Evolutionary conservation across 2,329 filamentous ascomycete species (phyloP), one percentile per base, ranked within the genome.

Genomic region (Dactylella cylindrospora): DNA sequence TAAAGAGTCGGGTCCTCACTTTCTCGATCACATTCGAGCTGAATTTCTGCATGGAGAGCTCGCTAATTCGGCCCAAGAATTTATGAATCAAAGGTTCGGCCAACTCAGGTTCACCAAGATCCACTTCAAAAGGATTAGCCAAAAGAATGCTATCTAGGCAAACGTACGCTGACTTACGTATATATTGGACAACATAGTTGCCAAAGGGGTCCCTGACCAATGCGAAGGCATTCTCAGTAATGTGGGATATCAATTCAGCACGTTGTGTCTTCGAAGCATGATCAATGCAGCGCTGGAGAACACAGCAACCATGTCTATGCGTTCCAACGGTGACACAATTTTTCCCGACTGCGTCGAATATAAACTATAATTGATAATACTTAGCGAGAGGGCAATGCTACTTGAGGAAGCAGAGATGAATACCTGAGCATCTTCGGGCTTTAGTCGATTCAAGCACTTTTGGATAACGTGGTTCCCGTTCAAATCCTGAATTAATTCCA

Each of bases 391-490:
- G 28, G 9, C 8, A 31, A 9, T 31, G 28, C 9, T 31, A 32
- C 13, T 13, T n/a, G 3, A 31, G 10, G 17, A 17, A 26, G 17
- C 12, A 3, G 17, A 15, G 10, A 15, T 25, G 0, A 31, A 19
- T 66, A 73, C 71, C 68, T 95, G 85, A 9, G 90, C 88, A 72
- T 97, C 87, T 43, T 81, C 76, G 1, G 89, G 79, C 66, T 83
- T 85, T 31, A 98, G 84, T 73, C 95, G 94, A 76, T 97, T 98
- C 49, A 98, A 81, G 70, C 93, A 98, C 76, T 98, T 98, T 76
- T 98, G 93, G 66, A 98, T 96, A 70, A 98, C 93, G 70, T 98
- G 93, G 70, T 98, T 98, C 73, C 93, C 93, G 71, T 98, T 98
- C 47, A 98, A 79, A 69, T 98, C 93, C 73, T 98, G 90, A 65